Percentiles rank a stretch among this genome's conserved stretches.
Conservation (phyloP, 2,329 filamentous ascomycete species). For the Aspergillus novofumigatus region DNA sequence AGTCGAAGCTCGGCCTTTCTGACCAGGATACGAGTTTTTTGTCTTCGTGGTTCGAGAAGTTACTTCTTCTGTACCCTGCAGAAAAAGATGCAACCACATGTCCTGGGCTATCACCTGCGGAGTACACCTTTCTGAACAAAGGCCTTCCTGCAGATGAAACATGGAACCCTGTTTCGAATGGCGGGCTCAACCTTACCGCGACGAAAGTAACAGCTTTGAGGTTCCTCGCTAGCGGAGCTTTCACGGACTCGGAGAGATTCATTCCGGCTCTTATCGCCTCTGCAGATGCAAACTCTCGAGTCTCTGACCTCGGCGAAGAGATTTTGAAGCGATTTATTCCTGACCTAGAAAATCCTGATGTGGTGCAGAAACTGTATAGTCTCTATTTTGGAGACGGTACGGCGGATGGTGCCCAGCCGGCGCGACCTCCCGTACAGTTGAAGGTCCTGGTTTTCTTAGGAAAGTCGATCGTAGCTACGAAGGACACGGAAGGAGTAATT, state of each 20-base stretch:
- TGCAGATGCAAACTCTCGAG: constrained; percentile 73
- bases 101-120: constrained; percentile 60
- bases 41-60: constrained; percentile 69
- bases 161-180: constrained; percentile 58
- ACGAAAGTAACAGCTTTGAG: constrained; percentile 65
- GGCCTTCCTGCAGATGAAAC: constrained; percentile 46
- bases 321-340: constrained; percentile 72
- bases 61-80: constrained; percentile 64
- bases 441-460: constrained; percentile 71
- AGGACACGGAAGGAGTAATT: constrained; percentile 64
- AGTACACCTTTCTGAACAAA: constrained; percentile 67
- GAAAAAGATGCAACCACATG: constrained; percentile 41
- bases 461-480: constrained; percentile 71
- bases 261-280: constrained; percentile 79
- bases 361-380: constrained; percentile 65
- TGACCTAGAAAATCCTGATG: constrained; percentile 61
- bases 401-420: constrained; percentile 40
- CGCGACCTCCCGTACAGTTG: constrained; percentile 68
- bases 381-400: constrained; percentile 64
- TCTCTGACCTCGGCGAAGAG: constrained; percentile 83
- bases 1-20: constrained; percentile 62
- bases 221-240: constrained; percentile 79
- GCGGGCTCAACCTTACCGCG: constrained; percentile 64
- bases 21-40: constrained; percentile 71
- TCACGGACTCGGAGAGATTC: constrained; percentile 77